These are phyloP conservation scores for Pythium coloratum DNA, from an alignment of 352 stramenopile genomes.

Conservation along the genomic window DNA sequence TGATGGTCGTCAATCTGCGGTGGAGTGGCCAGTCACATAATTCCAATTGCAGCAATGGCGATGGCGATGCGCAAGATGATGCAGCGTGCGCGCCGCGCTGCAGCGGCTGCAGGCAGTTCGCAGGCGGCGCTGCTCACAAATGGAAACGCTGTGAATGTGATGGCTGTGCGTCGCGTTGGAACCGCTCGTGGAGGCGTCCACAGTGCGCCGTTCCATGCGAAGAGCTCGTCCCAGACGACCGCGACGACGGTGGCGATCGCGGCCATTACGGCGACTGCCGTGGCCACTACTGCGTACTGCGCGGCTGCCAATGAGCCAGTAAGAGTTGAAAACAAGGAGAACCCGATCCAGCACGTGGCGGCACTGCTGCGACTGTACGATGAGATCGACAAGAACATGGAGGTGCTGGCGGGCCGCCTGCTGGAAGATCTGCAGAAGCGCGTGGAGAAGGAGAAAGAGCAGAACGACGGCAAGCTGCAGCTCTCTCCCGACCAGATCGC, in stretches of 20 bases:
- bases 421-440: constrained; percentile 60
- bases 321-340: constrained; percentile 45
- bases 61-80: constrained; percentile 14
- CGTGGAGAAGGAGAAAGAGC: constrained; percentile 47
- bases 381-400: constrained; percentile 87
- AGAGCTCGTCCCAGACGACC: not conserved
- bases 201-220: not conserved
- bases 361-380: constrained; percentile 74
- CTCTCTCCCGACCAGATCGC: constrained; percentile 68
- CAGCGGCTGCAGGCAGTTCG: constrained; percentile 1
- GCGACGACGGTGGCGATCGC: constrained; percentile 1
- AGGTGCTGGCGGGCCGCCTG: constrained; percentile 67
- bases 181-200: not conserved
- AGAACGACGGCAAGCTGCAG: constrained; percentile 47
- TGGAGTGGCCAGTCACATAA: not conserved
- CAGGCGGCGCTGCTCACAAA: not conserved
- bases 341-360: constrained; percentile 71
- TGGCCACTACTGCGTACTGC: constrained; percentile 16
- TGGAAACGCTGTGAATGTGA: not conserved
- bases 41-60: not conserved
- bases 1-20: constrained; percentile 19
- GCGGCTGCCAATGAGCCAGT: constrained; percentile 22
- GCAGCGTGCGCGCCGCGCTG: constrained; percentile 8
- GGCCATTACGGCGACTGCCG: not conserved
- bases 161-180: not conserved